Conservation (phyloP, 2,329 filamentous ascomycete species). For the Trichocomaceae sp. region DNA sequence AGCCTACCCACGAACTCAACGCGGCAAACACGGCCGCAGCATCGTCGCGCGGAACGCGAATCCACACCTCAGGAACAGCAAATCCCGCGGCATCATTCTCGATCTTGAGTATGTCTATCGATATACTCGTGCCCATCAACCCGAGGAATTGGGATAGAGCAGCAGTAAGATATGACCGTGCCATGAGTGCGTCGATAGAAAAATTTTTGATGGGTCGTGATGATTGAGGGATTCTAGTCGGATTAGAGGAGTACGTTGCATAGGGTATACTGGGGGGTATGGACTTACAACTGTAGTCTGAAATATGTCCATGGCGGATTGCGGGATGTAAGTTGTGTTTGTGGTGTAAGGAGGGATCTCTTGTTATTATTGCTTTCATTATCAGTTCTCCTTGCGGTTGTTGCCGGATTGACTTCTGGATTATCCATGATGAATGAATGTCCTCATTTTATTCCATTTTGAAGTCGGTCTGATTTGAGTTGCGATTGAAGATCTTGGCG, state of each 20-base stretch:
- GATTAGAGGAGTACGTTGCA: background rate
- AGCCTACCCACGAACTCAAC: conserved; percentile 43
- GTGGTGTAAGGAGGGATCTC: conserved; percentile 11
- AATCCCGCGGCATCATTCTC: conserved; percentile 13
- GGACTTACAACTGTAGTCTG: conserved; percentile 35
- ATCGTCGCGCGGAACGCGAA: conserved; percentile 42
- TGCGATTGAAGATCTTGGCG: background rate
- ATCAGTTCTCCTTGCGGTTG: background rate
- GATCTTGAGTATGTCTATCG: conserved; percentile 43
- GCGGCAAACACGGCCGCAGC: conserved; percentile 37
- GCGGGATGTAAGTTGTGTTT: conserved; percentile 31
- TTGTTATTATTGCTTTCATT: conserved; percentile 10
- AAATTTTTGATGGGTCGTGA: conserved; percentile 9
- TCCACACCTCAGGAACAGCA: conserved; percentile 27
- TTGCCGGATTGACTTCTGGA: background rate
- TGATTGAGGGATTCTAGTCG: conserved; percentile 24
- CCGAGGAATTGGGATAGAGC: conserved; percentile 45
- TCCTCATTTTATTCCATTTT: background rate
- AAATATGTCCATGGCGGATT: conserved; percentile 41
- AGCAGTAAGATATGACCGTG: conserved; percentile 39
- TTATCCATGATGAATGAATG: background rate
- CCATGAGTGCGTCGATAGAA: conserved; percentile 41
- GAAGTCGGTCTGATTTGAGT: background rate
- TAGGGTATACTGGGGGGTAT: too few species aligned
- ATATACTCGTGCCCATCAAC: conserved; percentile 40